These are phyloP conservation scores for Eimeria necatrix DNA, from an alignment of 169 alveolate genomes.

Conservation along the genomic window DNA sequence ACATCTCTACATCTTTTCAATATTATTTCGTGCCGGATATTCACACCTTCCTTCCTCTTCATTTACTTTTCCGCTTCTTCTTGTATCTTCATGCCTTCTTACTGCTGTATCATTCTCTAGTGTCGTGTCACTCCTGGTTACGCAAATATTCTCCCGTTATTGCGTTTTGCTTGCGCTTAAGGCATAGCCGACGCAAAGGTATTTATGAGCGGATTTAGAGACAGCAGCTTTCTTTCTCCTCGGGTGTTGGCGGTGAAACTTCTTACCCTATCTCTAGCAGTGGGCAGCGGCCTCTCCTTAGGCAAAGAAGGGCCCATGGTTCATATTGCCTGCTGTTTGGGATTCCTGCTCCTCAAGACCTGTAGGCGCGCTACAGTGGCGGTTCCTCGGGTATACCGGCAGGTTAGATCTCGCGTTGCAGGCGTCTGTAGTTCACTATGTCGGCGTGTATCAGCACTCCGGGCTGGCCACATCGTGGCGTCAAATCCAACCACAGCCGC, in stretches of 20 bases:
- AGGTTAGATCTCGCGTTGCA: conserved; percentile 5
- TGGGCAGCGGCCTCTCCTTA: conserved; percentile 86
- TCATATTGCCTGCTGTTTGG: conserved; percentile 87
- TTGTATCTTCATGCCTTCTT: too few species aligned
- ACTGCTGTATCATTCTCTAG: too few species aligned
- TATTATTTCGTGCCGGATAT: too few species aligned
- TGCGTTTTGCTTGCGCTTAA: background rate
- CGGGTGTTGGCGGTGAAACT: conserved; percentile 82
- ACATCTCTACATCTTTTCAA: too few species aligned
- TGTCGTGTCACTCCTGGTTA: too few species aligned
- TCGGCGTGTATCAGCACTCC: too few species aligned
- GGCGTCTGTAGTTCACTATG: background rate
- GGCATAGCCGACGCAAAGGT: conserved; percentile 83
- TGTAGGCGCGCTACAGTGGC: conserved; percentile 29
- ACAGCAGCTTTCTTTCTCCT: conserved; percentile 38
- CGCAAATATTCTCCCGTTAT: too few species aligned
- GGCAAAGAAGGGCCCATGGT: conserved; percentile 92
- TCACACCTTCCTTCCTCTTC: too few species aligned
- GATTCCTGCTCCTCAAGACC: conserved; percentile 41
- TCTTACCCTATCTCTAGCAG: conserved; percentile 86
- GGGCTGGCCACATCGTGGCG: too few species aligned
- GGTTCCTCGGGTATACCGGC: conserved; percentile 1
- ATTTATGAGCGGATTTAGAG: conserved; percentile 79
- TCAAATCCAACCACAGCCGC: too few species aligned
- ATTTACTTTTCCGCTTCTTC: too few species aligned